These are phyloP conservation scores for Fraxinus anomala DNA, from an alignment of 257 asterid genomes.

Conservation along the genomic window DNA sequence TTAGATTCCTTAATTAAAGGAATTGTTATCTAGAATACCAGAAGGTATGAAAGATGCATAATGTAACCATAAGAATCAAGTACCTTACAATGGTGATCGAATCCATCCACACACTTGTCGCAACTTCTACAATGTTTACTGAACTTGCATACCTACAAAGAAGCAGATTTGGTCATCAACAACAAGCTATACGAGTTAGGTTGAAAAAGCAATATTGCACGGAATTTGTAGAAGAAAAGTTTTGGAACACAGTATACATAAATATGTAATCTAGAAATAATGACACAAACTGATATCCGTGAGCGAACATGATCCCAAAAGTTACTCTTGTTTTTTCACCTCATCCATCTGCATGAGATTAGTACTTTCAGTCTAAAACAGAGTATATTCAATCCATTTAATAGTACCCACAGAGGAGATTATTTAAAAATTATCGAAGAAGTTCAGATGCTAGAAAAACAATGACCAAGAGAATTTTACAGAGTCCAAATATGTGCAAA, in stretches of 20 bases:
- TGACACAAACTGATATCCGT: neutral
- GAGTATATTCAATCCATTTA: neutral
- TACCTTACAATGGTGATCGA: conserved; percentile 99
- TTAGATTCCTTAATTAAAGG: conserved; percentile 35
- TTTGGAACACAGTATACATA: neutral
- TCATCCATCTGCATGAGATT: neutral
- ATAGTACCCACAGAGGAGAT: neutral
- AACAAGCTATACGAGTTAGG: conserved; percentile 16
- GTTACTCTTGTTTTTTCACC: too few species aligned
- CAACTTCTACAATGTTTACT: conserved; percentile 99
- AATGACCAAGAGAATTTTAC: neutral
- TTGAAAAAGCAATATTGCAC: neutral
- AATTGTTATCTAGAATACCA: neutral
- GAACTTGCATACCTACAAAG: conserved; percentile 78
- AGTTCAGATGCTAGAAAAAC: neutral
- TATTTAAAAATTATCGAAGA: neutral
- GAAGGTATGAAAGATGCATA: conserved; percentile 21
- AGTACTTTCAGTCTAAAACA: neutral
- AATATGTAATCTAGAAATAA: neutral
- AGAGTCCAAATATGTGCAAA: neutral
- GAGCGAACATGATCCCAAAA: neutral
- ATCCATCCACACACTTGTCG: conserved; percentile 99
- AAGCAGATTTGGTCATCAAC: conserved; percentile 25
- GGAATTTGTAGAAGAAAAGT: neutral
- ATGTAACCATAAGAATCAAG: conserved; percentile 16